Evolutionary conservation across 129 eudicot species (phyloP).

Genomic region (Flaveria brownii): DNA sequence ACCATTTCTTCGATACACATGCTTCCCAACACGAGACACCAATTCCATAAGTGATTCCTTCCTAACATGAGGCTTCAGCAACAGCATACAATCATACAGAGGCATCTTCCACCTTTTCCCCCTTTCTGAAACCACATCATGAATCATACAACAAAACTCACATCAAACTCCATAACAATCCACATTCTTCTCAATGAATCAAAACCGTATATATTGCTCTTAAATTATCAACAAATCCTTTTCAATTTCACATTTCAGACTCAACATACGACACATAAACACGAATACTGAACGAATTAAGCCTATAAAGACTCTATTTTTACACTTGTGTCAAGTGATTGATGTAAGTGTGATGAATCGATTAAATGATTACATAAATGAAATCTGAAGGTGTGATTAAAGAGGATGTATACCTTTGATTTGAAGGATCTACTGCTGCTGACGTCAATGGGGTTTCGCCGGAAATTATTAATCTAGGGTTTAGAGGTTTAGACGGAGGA

Average conservation of each 20-base stretch:
- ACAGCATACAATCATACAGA: conserved; percentile 80
- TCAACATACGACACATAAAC: neutral
- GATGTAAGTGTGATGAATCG: neutral
- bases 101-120: conserved; percentile 43
- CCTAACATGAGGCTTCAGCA: conserved; percentile 63
- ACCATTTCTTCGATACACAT: conserved; percentile 70
- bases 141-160: neutral
- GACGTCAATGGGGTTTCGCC: conserved; percentile 15
- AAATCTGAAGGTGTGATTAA: conserved; percentile 1
- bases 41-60: conserved; percentile 53
- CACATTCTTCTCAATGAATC: neutral
- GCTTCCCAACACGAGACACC: conserved; percentile 70
- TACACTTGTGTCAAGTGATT: neutral
- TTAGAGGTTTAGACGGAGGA: conserved; percentile 22
- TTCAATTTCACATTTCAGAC: too few relatives aligned
- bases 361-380: neutral
- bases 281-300: conserved; percentile 9
- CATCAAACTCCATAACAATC: neutral
- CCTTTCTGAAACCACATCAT: conserved; percentile 23
- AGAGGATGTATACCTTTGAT: conserved; percentile 21
- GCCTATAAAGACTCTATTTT: neutral
- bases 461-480: conserved; percentile 33
- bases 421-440: neutral
- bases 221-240: too few relatives aligned
- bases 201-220: too few relatives aligned